Conservation (phyloP, 768 basidiomycete species). For the Sutorius australiensis region DNA sequence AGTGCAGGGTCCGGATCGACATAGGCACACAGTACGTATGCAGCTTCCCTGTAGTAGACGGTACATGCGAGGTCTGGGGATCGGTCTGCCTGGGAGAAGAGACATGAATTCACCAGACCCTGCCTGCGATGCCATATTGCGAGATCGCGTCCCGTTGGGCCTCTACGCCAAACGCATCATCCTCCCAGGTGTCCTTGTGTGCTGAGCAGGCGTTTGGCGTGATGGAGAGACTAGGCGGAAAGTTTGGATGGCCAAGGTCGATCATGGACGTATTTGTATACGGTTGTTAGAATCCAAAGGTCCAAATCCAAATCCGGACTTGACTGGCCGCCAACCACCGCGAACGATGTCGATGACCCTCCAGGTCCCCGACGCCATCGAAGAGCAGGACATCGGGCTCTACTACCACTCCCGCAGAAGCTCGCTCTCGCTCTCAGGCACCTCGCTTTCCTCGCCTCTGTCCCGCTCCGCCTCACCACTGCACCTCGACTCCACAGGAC, state of each 20-base stretch:
- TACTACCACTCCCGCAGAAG: slow-evolving; percentile 24
- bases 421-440: slow-evolving; percentile 23
- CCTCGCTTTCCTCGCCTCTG: slow-evolving; percentile 18
- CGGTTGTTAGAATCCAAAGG: slow-evolving; percentile 8
- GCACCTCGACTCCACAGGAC: slow-evolving; percentile 2
- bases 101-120: slow-evolving; percentile 62
- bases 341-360: slow-evolving; percentile 8
- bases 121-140: slow-evolving; percentile 77
- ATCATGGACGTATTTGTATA: slow-evolving; percentile 6
- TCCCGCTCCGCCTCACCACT: slow-evolving; percentile 19
- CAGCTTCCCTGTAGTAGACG: slow-evolving; percentile 59
- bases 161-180: slow-evolving; percentile 25
- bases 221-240: slow-evolving; percentile 43
- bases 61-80: neutral
- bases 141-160: slow-evolving; percentile 59
- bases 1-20: slow-evolving; percentile 35
- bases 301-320: neutral
- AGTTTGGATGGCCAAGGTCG: slow-evolving; percentile 36
- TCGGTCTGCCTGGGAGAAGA: slow-evolving; percentile 12
- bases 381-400: slow-evolving; percentile 31
- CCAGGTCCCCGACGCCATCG: slow-evolving; percentile 11
- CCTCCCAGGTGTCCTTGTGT: neutral
- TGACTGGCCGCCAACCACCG: neutral
- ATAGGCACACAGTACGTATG: slow-evolving; percentile 57
- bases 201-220: slow-evolving; percentile 21